These are phyloP conservation scores for Penicillium brasilianum DNA, from an alignment of 2,329 filamentous ascomycete species.

Conservation along the genomic window DNA sequence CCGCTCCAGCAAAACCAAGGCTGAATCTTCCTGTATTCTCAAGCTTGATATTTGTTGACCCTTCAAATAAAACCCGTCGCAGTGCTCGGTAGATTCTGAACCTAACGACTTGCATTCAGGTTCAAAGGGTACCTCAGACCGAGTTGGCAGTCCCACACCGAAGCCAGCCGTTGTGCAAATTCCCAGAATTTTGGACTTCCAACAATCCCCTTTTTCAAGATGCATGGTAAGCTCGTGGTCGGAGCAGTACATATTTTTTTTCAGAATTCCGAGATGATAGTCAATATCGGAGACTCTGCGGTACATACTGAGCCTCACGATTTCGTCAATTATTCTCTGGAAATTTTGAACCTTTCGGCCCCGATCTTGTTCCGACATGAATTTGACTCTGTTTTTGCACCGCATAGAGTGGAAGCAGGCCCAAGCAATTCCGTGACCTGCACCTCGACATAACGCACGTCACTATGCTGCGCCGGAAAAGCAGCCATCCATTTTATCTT, in stretches of 20 bases:
- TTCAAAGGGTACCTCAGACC: background rate
- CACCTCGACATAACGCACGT: background rate
- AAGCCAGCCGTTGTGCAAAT: background rate
- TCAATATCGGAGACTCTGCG: background rate
- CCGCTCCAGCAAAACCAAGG: background rate
- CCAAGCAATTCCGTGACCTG: background rate
- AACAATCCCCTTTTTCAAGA: background rate
- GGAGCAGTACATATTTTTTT: constrained; percentile 4
- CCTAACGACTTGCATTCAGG: background rate
- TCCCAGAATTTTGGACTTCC: background rate
- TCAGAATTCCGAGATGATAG: constrained; percentile 1
- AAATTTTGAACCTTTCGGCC: constrained; percentile 10
- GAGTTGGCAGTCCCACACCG: background rate
- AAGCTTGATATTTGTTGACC: background rate
- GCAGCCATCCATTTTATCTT: background rate
- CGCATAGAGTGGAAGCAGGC: background rate
- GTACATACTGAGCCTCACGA: background rate
- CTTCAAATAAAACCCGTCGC: background rate
- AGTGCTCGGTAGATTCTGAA: background rate
- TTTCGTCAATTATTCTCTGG: constrained; percentile 1
- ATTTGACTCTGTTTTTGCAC: background rate
- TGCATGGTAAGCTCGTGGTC: constrained; percentile 1
- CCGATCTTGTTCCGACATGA: constrained; percentile 2
- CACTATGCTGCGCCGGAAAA: background rate
- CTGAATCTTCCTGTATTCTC: background rate